Evolutionary conservation across 345 rosid species (phyloP).

Genomic region (Toxicodendron radicans): DNA sequence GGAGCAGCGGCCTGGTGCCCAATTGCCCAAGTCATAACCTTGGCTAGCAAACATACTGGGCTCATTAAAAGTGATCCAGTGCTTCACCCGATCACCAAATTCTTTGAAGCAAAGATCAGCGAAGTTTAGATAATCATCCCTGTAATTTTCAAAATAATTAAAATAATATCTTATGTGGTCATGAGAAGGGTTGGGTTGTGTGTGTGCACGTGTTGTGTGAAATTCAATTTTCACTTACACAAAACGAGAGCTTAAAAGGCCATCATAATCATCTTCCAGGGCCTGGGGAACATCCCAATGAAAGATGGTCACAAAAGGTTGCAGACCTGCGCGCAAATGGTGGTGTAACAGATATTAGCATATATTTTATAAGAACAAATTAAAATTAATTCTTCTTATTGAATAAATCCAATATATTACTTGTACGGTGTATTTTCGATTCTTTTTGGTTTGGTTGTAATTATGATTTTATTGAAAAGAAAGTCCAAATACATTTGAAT

Average conservation of each 20-base stretch:
- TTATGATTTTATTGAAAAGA: too few relatives aligned
- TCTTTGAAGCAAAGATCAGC: slow-evolving; percentile 37
- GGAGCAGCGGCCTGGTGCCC: slow-evolving; percentile 28
- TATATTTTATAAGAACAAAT: too few relatives aligned
- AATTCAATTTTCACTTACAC: slow-evolving; percentile 31
- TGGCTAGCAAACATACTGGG: slow-evolving; percentile 20
- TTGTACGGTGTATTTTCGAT: too few relatives aligned
- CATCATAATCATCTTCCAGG: slow-evolving; percentile 52
- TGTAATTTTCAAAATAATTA: background rate
- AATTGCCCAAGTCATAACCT: slow-evolving; percentile 5
- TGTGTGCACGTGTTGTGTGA: background rate
- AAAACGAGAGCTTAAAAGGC: slow-evolving; percentile 41
- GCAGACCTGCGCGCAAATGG: slow-evolving; percentile 26
- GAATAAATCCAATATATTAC: too few relatives aligned
- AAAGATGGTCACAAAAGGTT: slow-evolving; percentile 36
- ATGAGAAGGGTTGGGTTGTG: too few relatives aligned
- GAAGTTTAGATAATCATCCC: slow-evolving; percentile 47
- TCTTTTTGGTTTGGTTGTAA: too few relatives aligned
- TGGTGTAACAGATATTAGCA: background rate
- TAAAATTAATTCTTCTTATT: too few relatives aligned
- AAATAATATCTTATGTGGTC: too few relatives aligned
- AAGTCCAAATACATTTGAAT: too few relatives aligned
- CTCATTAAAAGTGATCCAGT: slow-evolving; percentile 52
- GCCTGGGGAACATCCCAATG: slow-evolving; percentile 59
- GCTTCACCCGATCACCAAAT: slow-evolving; percentile 52